A percentile compares a stretch with the other conserved stretches of the same genome.
phyloP scores from a whole-genome alignment of 2,329 filamentous ascomycete species.

The Blastomyces percursus region DNA sequence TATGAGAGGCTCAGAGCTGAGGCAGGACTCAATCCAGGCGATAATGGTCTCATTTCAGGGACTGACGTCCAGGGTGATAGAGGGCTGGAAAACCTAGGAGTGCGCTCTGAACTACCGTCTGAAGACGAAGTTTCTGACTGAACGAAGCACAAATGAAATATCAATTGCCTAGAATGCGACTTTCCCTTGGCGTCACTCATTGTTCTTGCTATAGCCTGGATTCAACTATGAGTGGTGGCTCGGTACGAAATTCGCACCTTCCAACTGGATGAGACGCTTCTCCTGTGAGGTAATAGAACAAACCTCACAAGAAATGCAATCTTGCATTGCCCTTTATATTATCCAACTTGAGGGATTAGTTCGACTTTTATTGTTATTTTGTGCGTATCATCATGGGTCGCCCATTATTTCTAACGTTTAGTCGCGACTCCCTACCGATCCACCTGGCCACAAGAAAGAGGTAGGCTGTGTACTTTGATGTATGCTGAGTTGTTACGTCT shows the following conservation, averaged over 20 bases:
- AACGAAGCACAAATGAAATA: not conserved
- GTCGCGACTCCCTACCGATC: conserved; percentile 19
- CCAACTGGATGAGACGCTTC: not conserved
- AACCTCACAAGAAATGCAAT: not conserved
- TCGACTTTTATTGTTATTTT: not conserved
- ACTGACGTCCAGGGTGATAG: conserved; percentile 23
- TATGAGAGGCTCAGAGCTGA: conserved; percentile 49
- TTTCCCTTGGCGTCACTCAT: not conserved
- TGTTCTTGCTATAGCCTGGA: not conserved
- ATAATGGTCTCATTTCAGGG: conserved; percentile 18
- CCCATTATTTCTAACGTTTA: conserved; percentile 24
- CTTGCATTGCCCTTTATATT: not conserved
- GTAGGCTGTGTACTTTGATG: conserved; percentile 17
- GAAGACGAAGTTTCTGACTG: not conserved
- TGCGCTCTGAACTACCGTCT: conserved; percentile 1
- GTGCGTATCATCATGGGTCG: conserved; percentile 19
- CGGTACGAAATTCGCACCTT: not conserved
- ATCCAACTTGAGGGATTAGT: not conserved
- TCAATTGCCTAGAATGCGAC: not conserved
- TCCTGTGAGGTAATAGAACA: not conserved
- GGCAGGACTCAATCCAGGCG: conserved; percentile 22
- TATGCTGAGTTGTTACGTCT: not conserved
- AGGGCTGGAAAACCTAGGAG: conserved; percentile 31
- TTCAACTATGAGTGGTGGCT: not conserved
- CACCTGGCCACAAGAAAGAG: conserved; percentile 10